phyloP scores from a whole-genome alignment of 768 basidiomycete species.

The Suillus plorans region DNA sequence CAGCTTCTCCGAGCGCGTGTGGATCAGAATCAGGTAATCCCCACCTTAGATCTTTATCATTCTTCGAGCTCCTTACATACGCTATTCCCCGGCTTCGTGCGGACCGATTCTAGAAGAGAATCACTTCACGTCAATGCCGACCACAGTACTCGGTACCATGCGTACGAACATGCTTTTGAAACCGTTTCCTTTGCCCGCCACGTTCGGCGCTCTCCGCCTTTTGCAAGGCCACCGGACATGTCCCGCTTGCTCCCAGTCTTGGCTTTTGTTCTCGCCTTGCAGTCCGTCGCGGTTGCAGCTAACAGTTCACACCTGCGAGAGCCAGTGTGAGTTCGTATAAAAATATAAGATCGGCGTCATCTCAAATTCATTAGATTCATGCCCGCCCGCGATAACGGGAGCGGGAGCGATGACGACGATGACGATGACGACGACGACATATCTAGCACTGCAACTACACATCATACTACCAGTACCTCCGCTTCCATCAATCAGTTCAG shows the following conservation, averaged over 20 bases:
- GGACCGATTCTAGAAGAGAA: not conserved
- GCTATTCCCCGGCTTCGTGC: no score
- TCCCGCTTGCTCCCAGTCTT: conserved; percentile 2
- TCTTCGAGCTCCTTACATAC: no score
- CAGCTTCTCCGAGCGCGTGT: no score
- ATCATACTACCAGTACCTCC: not conserved
- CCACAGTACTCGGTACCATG: not conserved
- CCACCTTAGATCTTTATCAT: no score
- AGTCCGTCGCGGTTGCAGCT: not conserved
- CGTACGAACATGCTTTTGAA: not conserved
- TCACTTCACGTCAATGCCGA: not conserved
- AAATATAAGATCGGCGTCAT: not conserved
- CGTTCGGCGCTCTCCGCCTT: not conserved
- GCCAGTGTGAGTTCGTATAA: conserved; percentile 5
- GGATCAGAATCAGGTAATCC: no score
- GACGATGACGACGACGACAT: not conserved
- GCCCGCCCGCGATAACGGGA: not conserved
- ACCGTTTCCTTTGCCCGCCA: not conserved
- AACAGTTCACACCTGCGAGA: not conserved
- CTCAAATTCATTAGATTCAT: not conserved
- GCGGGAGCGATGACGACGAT: not conserved
- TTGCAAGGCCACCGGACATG: not conserved
- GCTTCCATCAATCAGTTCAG: not conserved
- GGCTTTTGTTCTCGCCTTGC: conserved; percentile 6
- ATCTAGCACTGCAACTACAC: conserved; percentile 1